Percentiles rank a stretch among this genome's conserved stretches.
These are phyloP conservation scores for Sphaerosporella brunnea DNA, from an alignment of 495 filamentous ascomycete species.

Conservation along the genomic window DNA sequence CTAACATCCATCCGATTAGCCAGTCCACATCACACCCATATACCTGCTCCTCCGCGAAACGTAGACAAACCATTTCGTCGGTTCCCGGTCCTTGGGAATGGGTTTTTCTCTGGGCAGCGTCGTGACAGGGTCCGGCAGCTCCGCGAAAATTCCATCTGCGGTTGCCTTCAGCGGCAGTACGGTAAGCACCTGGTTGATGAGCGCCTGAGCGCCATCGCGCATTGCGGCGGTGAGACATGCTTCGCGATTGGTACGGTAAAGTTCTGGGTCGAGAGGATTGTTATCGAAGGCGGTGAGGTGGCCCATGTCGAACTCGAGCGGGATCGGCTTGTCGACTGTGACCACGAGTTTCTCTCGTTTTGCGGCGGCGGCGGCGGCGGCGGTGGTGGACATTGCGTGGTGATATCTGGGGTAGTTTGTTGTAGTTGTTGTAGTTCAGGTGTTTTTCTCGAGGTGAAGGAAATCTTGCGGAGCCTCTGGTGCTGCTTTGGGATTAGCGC, in stretches of 20 bases:
- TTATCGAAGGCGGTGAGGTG: conserved; percentile 66
- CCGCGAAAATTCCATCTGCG: conserved; percentile 50
- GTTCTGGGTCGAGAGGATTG: conserved; percentile 45
- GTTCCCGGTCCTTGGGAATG: conserved; percentile 55
- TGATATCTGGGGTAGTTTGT: background rate
- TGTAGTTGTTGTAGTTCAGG: background rate
- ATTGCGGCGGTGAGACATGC: conserved; percentile 46
- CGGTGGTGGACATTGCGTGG: conserved; percentile 1
- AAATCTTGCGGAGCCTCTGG: too few species aligned
- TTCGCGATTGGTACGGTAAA: conserved; percentile 32
- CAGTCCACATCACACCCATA: background rate
- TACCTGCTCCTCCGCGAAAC: background rate
- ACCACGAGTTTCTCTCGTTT: conserved; percentile 29
- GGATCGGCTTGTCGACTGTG: conserved; percentile 61
- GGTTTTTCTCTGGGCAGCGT: conserved; percentile 77
- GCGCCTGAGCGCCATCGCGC: conserved; percentile 68
- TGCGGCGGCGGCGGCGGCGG: background rate
- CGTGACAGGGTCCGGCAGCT: conserved; percentile 50
- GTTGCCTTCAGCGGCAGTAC: conserved; percentile 58
- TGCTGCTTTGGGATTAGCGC: background rate
- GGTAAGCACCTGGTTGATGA: conserved; percentile 77
- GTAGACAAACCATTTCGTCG: conserved; percentile 55
- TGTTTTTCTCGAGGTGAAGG: background rate
- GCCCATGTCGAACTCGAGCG: conserved; percentile 83
- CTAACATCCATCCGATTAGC: conserved; percentile 3